Conservation (phyloP, 129 eudicot species). For the Tanacetum coccineum region DNA sequence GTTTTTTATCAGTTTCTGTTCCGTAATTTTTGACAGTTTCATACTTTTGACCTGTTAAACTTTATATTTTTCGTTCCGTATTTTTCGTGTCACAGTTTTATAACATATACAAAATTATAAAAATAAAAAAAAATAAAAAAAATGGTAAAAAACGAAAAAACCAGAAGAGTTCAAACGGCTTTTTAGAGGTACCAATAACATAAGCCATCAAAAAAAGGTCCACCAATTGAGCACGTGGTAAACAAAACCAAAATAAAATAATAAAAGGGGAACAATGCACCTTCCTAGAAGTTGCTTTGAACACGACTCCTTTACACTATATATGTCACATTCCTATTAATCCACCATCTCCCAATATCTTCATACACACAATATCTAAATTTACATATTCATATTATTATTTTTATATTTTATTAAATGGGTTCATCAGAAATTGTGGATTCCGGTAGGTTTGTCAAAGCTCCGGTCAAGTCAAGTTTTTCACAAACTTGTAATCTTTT, state of each 20-base stretch:
- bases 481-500: conserved; percentile 65
- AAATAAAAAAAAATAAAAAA: too few species aligned
- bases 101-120: too few species aligned
- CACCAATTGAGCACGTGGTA: conserved; percentile 37
- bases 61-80: too few species aligned
- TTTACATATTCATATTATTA: conserved; percentile 12
- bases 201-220: conserved; percentile 17
- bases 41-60: too few species aligned
- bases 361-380: background rate
- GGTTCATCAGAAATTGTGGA: conserved; percentile 57
- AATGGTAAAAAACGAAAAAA: too few species aligned
- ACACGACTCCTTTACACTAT: conserved; percentile 29
- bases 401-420: background rate
- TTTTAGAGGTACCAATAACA: too few species aligned
- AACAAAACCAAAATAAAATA: conserved; percentile 7
- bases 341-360: conserved; percentile 3
- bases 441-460: conserved; percentile 50
- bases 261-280: conserved; percentile 24
- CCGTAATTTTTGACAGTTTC: too few species aligned
- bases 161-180: too few species aligned
- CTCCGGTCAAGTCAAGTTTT: conserved; percentile 52
- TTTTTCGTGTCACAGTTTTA: too few species aligned
- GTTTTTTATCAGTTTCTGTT: too few species aligned
- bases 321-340: conserved; percentile 25
- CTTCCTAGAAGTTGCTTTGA: conserved; percentile 28